Evolutionary conservation across 345 rosid species (phyloP), one percentile per base, ranked within the genome.

Genomic region (Salix exigua): DNA sequence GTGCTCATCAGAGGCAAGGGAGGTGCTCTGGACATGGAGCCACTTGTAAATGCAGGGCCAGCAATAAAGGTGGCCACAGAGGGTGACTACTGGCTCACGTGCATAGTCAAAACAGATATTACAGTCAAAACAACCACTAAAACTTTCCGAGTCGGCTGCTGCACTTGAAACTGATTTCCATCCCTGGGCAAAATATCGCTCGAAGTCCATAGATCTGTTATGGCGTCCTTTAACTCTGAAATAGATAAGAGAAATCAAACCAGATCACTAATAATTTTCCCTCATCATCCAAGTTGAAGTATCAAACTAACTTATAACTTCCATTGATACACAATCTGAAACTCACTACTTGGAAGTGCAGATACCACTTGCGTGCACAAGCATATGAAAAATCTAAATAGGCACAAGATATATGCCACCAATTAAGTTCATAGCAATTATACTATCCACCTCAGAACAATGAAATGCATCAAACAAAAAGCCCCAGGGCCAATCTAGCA

Each of bases 31-130:
- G 72, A 89, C 85, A 30, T 87, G 91, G 33, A 91, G 91, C 99
- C 99, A 95, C 81, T 91, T 88, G 83, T 93, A 90, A 77, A 96
- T 91, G 87, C 98, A 96, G 25, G 97, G 93, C 99, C 99, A 96
- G 86, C 99, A 96, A 83, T 91, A 96, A 63, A 96, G 88, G 85
- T 96, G 99, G 42, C 99, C 99, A 38, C 98, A 96, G 71, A 87
- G 90, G 35, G 98, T 93, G 68, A 96, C 98, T 74, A 96, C 96
- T 0, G 99, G 99, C 50, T 96, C 99, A 0, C 62, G 85, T 5
- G 93, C 98, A 66, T 71, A 86, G 51, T 96, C 98, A 19, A 96
- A 80, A 70, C 99, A 96, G 83, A 96, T 93, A 69, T 89, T 91
- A 84, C 99, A 96, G 82, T 93, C 96, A 74, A 93, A 96, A 85